Percentiles rank a stretch among this genome's conserved stretches.
Conservation (phyloP, 768 basidiomycete genomes). For the Mycena venus region DNA sequence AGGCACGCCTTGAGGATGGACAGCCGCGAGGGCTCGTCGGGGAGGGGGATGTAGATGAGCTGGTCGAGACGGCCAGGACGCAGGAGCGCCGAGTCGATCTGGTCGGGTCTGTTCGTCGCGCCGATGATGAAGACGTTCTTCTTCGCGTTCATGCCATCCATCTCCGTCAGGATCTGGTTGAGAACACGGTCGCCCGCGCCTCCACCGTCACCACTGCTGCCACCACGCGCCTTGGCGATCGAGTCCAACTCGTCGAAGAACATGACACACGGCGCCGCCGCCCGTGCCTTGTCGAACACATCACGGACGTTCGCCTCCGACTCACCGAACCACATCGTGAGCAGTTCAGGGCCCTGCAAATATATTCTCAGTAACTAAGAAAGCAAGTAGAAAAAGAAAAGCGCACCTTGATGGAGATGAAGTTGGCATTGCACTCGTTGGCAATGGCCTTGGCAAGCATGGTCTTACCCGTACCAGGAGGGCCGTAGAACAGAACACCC, state of each 20-base stretch:
- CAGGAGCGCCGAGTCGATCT: constrained; percentile 92
- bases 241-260: constrained; percentile 99
- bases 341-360: constrained; percentile 89
- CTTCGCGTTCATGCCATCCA: constrained; percentile 99
- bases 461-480: constrained; percentile 99
- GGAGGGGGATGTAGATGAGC: constrained; percentile 98
- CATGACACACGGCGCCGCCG: constrained; percentile 99
- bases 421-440: constrained; percentile 99
- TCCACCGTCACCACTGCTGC: constrained; percentile 88
- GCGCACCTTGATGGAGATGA: constrained; percentile 95
- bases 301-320: constrained; percentile 99
- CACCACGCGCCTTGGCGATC: constrained; percentile 97
- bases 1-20: constrained; percentile 93
- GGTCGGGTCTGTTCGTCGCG: constrained; percentile 96
- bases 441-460: constrained; percentile 98
- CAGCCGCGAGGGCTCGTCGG: constrained; percentile 91
- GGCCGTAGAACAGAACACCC: constrained; percentile 99
- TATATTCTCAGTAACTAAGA: constrained; percentile 25
- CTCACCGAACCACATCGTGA: constrained; percentile 99
- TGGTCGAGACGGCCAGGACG: constrained; percentile 99
- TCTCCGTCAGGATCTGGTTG: constrained; percentile 97
- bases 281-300: constrained; percentile 99
- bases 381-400: not conserved
- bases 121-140: constrained; percentile 99
- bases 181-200: constrained; percentile 98